A percentile compares a stretch with the other conserved stretches of the same genome.
Evolutionary conservation across 2,329 filamentous ascomycete species (phyloP).

Genomic region (Magnaporthiopsis poae): DNA sequence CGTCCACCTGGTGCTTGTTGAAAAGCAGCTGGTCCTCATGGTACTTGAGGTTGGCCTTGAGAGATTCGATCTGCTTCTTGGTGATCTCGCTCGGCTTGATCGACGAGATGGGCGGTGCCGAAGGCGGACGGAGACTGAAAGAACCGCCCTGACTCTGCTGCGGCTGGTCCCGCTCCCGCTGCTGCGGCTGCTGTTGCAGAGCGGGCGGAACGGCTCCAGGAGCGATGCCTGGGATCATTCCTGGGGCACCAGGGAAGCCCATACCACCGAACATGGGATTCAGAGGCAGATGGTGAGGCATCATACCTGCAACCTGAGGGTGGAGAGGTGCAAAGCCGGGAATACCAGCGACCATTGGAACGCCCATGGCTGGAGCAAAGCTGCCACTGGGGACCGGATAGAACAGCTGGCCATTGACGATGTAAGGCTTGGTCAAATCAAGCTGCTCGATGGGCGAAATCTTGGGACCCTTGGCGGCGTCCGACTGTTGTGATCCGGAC

Average conservation of each 20-base stretch:
- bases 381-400: constrained; percentile 19
- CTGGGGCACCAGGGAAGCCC: constrained; percentile 9
- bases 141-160: neutral
- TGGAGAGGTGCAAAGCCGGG: constrained; percentile 13
- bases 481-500: constrained; percentile 21
- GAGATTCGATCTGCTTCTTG: constrained; percentile 43
- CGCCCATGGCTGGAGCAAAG: constrained; percentile 7
- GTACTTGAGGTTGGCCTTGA: constrained; percentile 44
- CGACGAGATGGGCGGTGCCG: constrained; percentile 42
- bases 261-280: constrained; percentile 11
- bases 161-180: constrained; percentile 8
- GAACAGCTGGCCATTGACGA: constrained; percentile 27
- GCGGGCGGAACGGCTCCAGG: constrained; percentile 10
- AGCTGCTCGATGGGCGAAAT: constrained; percentile 35
- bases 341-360: constrained; percentile 12
- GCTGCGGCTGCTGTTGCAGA: constrained; percentile 10
- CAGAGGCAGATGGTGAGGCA: constrained; percentile 16
- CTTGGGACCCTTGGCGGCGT: constrained; percentile 20
- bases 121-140: constrained; percentile 17
- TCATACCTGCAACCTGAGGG: constrained; percentile 15
- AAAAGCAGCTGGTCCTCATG: constrained; percentile 50
- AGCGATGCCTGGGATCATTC: neutral
- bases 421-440: constrained; percentile 35
- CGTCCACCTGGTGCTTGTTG: constrained; percentile 55
- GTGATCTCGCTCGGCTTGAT: constrained; percentile 53